Evolutionary conservation across 2,329 filamentous ascomycete genomes (phyloP).

Genomic region (Teratosphaeria nubilosa): DNA sequence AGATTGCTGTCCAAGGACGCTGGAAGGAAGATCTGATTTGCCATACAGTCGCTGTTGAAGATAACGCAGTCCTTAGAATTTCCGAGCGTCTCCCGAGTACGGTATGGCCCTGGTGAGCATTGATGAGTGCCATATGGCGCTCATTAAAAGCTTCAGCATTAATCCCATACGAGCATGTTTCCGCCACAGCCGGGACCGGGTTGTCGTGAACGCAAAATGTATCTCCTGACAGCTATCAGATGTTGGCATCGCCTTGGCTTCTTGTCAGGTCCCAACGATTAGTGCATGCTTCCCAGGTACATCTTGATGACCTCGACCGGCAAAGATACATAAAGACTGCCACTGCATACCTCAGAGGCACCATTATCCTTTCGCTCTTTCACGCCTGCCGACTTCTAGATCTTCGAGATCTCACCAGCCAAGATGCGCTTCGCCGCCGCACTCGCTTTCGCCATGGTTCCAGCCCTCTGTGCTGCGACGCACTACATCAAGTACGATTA

Average conservation of each 20-base stretch:
- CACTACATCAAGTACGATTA: neutral
- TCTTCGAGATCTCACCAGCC: neutral
- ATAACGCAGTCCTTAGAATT: too few species aligned
- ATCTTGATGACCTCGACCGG: too few species aligned
- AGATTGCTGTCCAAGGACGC: too few species aligned
- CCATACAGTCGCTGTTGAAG: too few species aligned
- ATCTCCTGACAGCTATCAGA: neutral
- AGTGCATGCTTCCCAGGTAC: neutral
- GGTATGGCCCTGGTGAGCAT: neutral
- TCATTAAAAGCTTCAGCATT: neutral
- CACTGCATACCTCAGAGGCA: too few species aligned
- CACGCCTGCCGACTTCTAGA: neutral
- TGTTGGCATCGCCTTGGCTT: neutral
- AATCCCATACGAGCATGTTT: neutral
- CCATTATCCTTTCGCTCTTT: neutral
- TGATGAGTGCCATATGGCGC: neutral
- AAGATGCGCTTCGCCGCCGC: neutral
- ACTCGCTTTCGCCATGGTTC: neutral
- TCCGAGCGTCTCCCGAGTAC: too few species aligned
- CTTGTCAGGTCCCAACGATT: neutral
- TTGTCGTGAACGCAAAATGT: neutral
- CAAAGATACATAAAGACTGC: neutral
- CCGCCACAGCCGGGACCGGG: neutral
- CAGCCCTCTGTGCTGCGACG: neutral
- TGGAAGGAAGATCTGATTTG: too few species aligned